Base-by-base conservation (phyloP, 805 yeast species). In the Ogataea thermomethanolica region DNA sequence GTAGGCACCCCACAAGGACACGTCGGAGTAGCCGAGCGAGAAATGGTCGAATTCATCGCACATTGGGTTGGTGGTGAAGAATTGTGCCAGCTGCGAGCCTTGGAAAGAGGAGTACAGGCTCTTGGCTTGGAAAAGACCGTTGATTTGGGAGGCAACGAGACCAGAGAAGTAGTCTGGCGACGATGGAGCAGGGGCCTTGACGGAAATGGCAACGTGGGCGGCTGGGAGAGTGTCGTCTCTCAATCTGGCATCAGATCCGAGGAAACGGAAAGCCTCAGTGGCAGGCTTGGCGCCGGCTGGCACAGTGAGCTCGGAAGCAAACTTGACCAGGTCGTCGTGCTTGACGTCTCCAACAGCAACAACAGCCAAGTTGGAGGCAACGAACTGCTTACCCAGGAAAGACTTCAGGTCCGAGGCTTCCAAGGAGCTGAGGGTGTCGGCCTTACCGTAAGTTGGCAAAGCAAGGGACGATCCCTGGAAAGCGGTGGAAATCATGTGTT, bases 201-300 rank as follows among this genome's bases (percentile, higher is more conserved):
- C 91, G 43, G 89, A 88, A 56, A 85, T 72, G 40, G 89, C 66
- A 55, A 84, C 74, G 74, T 83, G 82, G 42, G 91, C 93, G 61
- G 78, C 76, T 61, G 91, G 87, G 58, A 82, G 62, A 55, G 88
- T 85, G 67, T 85, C 95, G 61, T 85, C 95, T 79, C 95, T 82
- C 70, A 84, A 69, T 76, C 90, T 80, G 51, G 84, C 81, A 62
- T 85, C 95, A 33, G 93, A 84, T 63, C 95, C 95, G 62, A 85
- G 74, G 77, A 84, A 85, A 41, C 78, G 62, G 46, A 85, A 76
- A 40, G 77, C 69, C 51, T 73, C 71, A 38, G 57, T 58, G 20
- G 66, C 62, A 51, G 71, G 69, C 37, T 67, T 69, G 41, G 74
- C 61, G 50, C 84, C 87, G 36, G 72, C 64, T 39, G 77, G 67